phyloP scores from a whole-genome alignment of 2,329 filamentous ascomycete species.

The Phaeosphaeria sp. region DNA sequence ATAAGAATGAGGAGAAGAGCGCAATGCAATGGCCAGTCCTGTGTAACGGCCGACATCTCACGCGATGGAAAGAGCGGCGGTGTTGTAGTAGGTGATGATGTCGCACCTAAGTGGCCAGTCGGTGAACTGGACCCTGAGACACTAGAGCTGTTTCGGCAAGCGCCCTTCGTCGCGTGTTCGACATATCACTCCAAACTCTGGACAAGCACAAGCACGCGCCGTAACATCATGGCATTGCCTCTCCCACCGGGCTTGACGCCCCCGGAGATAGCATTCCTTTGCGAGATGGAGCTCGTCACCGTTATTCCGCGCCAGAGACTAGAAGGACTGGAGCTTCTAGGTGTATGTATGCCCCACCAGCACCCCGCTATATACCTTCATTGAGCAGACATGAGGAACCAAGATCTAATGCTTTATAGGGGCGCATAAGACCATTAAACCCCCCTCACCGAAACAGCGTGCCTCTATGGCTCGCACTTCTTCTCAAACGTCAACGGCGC shows the following conservation, averaged over 20 bases:
- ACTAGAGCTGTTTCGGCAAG: conserved; percentile 30
- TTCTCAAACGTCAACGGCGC: conserved; percentile 91
- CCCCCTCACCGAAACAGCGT: conserved; percentile 81
- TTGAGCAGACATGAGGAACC: background rate
- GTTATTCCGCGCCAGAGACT: conserved; percentile 90
- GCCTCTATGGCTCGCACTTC: conserved; percentile 92
- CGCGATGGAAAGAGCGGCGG: conserved; percentile 3
- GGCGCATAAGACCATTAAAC: conserved; percentile 74
- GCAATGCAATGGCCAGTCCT: conserved; percentile 31
- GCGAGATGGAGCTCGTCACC: conserved; percentile 96
- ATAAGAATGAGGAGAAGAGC: conserved; percentile 29
- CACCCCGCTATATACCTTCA: conserved; percentile 23
- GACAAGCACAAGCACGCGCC: conserved; percentile 26
- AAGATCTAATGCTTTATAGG: conserved; percentile 59
- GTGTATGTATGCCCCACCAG: conserved; percentile 66
- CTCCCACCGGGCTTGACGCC: conserved; percentile 75
- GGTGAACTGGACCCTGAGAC: conserved; percentile 16
- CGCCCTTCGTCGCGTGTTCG: conserved; percentile 15
- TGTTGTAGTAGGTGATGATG: conserved; percentile 7
- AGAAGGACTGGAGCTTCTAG: conserved; percentile 82
- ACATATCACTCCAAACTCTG: conserved; percentile 13
- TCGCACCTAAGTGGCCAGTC: conserved; percentile 13
- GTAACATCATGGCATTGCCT: conserved; percentile 63
- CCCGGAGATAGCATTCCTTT: conserved; percentile 89
- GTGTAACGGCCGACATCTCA: conserved; percentile 27